phyloP scores from a whole-genome alignment of 176 grass and related monocot species.

The Hordeum marinum region DNA sequence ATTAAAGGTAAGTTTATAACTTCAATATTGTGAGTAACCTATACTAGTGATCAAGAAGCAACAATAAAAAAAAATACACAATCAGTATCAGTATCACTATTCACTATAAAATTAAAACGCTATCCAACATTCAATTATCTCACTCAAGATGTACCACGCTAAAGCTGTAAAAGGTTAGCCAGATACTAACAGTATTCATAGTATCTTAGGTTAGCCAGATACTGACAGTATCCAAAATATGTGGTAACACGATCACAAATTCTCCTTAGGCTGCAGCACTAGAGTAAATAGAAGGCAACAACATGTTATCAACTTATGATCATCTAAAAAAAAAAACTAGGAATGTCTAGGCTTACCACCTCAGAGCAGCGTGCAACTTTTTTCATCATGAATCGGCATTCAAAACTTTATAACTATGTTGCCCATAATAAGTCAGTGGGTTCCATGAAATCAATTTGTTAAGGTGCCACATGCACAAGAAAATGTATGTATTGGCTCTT shows the following conservation, averaged over 20 bases:
- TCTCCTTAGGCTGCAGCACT: background rate
- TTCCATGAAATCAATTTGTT: background rate
- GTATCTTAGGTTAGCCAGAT: background rate
- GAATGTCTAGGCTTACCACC: background rate
- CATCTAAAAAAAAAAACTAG: no score
- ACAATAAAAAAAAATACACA: conserved; percentile 23
- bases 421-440: background rate
- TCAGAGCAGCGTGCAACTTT: background rate
- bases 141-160: background rate
- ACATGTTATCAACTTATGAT: background rate
- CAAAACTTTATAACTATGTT: background rate
- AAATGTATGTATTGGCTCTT: background rate
- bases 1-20: background rate
- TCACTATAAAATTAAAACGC: background rate
- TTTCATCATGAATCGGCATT: background rate
- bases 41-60: background rate
- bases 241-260: background rate
- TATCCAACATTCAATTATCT: background rate
- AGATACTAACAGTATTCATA: background rate
- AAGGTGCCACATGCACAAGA: background rate
- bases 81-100: background rate
- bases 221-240: background rate
- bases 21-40: background rate
- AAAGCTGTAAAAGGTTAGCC: background rate
- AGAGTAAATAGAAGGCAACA: background rate